Evolutionary conservation across 2,329 filamentous ascomycete species (phyloP).

Genomic region (Colletotrichum orbiculare): DNA sequence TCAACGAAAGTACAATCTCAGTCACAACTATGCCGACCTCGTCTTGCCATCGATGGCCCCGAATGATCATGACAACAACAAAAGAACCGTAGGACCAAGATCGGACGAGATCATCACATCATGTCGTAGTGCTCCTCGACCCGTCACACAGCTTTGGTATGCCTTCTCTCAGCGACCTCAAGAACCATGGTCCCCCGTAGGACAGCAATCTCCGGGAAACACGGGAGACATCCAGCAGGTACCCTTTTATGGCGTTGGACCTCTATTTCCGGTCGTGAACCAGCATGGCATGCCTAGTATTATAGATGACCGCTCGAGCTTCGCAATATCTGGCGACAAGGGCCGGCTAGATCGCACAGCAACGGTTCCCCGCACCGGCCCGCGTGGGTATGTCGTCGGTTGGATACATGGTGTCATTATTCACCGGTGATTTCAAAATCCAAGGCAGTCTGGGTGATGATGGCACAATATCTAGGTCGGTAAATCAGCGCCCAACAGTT

Average conservation of each 20-base stretch:
- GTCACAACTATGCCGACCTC: background rate
- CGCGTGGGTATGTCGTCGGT: constrained; percentile 24
- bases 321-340: constrained; percentile 7
- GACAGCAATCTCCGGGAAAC: constrained; percentile 22
- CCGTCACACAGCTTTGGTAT: background rate
- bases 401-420: constrained; percentile 11
- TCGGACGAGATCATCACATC: background rate
- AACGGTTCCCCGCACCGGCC: constrained; percentile 26
- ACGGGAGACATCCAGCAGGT: constrained; percentile 5
- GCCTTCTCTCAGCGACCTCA: background rate
- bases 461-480: background rate
- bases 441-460: constrained; percentile 1
- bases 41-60: background rate
- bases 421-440: background rate
- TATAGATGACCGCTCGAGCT: background rate
- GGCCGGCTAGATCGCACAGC: constrained; percentile 7
- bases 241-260: constrained; percentile 15
- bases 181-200: constrained; percentile 3
- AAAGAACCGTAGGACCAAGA: background rate
- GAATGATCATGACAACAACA: background rate
- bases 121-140: background rate
- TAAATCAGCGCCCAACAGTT: too few species aligned
- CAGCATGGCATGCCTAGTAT: background rate
- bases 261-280: background rate
- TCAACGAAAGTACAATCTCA: too few species aligned